Evolutionary conservation across 805 yeast genomes (phyloP), one percentile per base, ranked within the genome.

Genomic region (Candida nanaspora): DNA sequence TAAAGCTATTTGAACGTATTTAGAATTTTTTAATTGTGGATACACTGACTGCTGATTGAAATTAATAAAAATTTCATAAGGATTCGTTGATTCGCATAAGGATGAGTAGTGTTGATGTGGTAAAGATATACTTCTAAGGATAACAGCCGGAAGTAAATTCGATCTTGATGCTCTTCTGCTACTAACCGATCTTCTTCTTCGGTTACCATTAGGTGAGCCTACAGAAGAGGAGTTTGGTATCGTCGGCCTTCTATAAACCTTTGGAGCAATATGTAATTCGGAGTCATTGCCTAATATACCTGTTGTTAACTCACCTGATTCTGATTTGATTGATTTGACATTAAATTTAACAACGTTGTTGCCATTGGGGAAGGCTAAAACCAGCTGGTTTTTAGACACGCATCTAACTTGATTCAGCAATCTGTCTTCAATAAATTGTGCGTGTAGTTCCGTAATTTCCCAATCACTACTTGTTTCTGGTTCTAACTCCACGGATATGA

Each of bases 391-490:
- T 16, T 70, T 38, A 0, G 78, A 66, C 1, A 88, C 83, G 38
- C 89, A 82, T 43, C 97, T 68, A 1, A 94, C 79, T 56, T 91
- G 97, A 41, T 80, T 76, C 28, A 91, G 63, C 50, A 89, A 70
- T 46, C 76, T 75, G 35, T 78, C 76, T 55, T 91, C 97, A 21
- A 91, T 71, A 33, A 70, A 74, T 23, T 73, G 78, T 2, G 95
- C 91, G 58, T 91, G 85, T 2, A 83, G 60, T 54, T 89, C 96
- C 2, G 88, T 84, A 22, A 86, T 65, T 48, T 89, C 97, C 97
- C 97, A 91, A 55, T 91, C 98, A 5, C 82, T 71, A 2, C 80
- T 59, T 0, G 86, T 70, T 16, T 74, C 61, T 0, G 98, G 98
- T 52, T 86, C 96, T 34, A 91, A 69, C 51, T 76, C 79, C 3